Conservation (phyloP, 306 rosid genomes). For the Sphenostylis stenocarpa region DNA sequence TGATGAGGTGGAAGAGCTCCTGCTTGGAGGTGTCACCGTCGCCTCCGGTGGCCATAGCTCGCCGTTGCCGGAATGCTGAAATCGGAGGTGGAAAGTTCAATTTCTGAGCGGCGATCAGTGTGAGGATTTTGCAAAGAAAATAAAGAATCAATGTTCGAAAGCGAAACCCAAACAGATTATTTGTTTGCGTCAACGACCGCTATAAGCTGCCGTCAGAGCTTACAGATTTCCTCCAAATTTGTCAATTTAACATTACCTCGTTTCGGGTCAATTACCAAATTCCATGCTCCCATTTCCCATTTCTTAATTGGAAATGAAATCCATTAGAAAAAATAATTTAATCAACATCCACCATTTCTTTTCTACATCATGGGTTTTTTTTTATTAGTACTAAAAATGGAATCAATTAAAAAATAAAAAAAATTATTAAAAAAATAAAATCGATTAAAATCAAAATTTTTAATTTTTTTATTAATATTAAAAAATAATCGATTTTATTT, state of each 20-base stretch:
- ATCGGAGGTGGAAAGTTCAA: background rate
- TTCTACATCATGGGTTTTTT: too few species aligned
- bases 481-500: too few species aligned
- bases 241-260: background rate
- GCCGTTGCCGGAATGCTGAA: background rate
- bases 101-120: background rate
- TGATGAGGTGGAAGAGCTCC: constrained; percentile 71
- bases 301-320: too few species aligned
- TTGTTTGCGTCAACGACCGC: constrained; percentile 29
- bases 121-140: background rate
- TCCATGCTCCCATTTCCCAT: background rate
- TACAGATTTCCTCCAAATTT: background rate
- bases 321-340: too few species aligned
- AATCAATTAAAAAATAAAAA: too few species aligned
- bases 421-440: too few species aligned
- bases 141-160: background rate
- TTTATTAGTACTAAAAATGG: too few species aligned
- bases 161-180: background rate
- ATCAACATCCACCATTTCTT: too few species aligned
- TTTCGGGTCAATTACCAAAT: background rate
- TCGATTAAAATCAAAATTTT: too few species aligned
- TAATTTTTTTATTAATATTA: too few species aligned
- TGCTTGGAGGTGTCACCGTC: constrained; percentile 57
- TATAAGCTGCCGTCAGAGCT: constrained; percentile 32
- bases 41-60: constrained; percentile 32